phyloP scores from a whole-genome alignment of 2,329 filamentous ascomycete species.

The Fusarium staphyleae region DNA sequence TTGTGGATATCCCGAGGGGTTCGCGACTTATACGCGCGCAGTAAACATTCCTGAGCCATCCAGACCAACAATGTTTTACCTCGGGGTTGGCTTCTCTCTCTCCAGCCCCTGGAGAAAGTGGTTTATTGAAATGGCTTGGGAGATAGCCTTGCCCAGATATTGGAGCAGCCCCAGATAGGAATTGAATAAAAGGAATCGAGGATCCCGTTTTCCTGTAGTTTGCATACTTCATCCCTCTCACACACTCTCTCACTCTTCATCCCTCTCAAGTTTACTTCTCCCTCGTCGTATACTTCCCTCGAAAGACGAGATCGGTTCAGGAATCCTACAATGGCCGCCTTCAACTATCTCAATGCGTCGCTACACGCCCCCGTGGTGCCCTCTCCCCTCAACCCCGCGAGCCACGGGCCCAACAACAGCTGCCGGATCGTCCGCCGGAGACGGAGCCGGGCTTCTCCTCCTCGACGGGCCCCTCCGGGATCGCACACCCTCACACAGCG shows the following conservation, averaged over 20 bases:
- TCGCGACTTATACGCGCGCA: constrained; percentile 33
- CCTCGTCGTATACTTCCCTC: neutral
- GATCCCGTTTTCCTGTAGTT: constrained; percentile 20
- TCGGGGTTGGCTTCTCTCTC: constrained; percentile 1
- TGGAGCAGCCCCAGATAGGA: constrained; percentile 9
- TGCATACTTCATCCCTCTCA: constrained; percentile 18
- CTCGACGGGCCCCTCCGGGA: constrained; percentile 23
- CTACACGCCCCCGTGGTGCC: constrained; percentile 37
- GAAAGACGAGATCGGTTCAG: neutral
- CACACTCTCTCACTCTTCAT: neutral
- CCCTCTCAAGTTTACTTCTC: constrained; percentile 1
- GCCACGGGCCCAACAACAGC: constrained; percentile 19
- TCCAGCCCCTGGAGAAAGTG: constrained; percentile 27
- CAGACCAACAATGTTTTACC: constrained; percentile 32
- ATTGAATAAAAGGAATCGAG: constrained; percentile 37
- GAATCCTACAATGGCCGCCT: constrained; percentile 26
- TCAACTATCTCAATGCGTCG: constrained; percentile 25
- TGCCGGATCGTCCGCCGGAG: constrained; percentile 33
- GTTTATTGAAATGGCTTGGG: constrained; percentile 30
- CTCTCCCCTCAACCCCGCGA: constrained; percentile 43
- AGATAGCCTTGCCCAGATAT: neutral
- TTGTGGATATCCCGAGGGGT: constrained; percentile 15
- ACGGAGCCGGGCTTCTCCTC: constrained; percentile 11
- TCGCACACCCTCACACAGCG: constrained; percentile 51
- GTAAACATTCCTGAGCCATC: constrained; percentile 30